Percentiles rank a stretch among this genome's conserved stretches.
These are phyloP conservation scores for Colletotrichum brevisporum DNA, from an alignment of 2,329 filamentous ascomycete genomes.

Conservation along the genomic window DNA sequence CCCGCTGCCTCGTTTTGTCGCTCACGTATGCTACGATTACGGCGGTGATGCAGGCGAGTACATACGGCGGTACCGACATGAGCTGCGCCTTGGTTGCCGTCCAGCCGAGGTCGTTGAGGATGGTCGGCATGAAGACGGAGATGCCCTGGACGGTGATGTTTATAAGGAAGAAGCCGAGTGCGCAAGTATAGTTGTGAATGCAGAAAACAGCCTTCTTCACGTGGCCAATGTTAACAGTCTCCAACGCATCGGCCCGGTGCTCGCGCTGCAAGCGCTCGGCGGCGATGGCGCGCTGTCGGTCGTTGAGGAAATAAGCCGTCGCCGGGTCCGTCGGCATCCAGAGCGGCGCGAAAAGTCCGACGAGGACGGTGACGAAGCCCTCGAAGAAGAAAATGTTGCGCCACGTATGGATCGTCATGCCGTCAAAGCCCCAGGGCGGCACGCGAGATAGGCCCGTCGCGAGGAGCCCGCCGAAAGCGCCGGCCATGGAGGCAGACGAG, in stretches of 20 bases:
- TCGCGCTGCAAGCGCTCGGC: conserved; percentile 65
- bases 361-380: conserved; percentile 66
- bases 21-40: conserved; percentile 55
- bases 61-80: conserved; percentile 61
- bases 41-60: conserved; percentile 56
- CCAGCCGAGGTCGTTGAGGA: conserved; percentile 59
- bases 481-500: conserved; percentile 67
- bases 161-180: conserved; percentile 70
- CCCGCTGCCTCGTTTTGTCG: conserved; percentile 55
- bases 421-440: conserved; percentile 63
- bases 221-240: conserved; percentile 63
- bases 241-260: conserved; percentile 59
- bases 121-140: conserved; percentile 65
- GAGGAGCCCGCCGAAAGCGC: conserved; percentile 70
- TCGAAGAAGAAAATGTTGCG: conserved; percentile 76
- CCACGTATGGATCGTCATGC: conserved; percentile 63
- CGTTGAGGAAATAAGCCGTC: conserved; percentile 64
- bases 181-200: conserved; percentile 73
- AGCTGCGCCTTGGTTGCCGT: conserved; percentile 57
- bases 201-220: conserved; percentile 66
- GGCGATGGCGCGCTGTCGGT: conserved; percentile 68
- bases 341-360: conserved; percentile 63
- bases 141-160: conserved; percentile 72
- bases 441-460: conserved; percentile 66
- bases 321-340: conserved; percentile 66